These are phyloP conservation scores for Aquilaria agallochum DNA, from an alignment of 441 rosid species.

Conservation along the genomic window DNA sequence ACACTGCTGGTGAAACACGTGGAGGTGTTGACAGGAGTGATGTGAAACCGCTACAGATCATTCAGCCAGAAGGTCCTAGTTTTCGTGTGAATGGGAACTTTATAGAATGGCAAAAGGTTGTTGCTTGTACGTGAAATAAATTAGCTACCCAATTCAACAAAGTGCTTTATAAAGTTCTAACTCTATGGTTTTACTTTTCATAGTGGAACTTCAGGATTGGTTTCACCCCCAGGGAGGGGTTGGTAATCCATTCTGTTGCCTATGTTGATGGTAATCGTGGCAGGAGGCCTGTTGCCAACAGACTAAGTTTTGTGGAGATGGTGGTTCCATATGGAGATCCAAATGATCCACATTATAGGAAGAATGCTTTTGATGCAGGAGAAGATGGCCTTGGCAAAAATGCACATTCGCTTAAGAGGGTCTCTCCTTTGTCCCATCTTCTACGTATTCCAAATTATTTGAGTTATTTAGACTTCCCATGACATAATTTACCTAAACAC, in stretches of 20 bases:
- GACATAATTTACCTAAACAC: neutral
- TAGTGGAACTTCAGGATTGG: slow-evolving; percentile 52
- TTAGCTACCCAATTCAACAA: too few relatives aligned
- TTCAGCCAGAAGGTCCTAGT: slow-evolving; percentile 51
- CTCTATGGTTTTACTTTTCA: slow-evolving; percentile 10
- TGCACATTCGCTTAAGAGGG: slow-evolving; percentile 50
- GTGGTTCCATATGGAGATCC: slow-evolving; percentile 57
- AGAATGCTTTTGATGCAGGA: slow-evolving; percentile 53
- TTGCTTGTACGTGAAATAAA: slow-evolving; percentile 3
- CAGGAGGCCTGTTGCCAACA: slow-evolving; percentile 45
- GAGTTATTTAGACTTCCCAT: neutral
- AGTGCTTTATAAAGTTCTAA: neutral
- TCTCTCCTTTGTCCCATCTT: neutral
- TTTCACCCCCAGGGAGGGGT: slow-evolving; percentile 50
- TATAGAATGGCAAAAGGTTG: slow-evolving; percentile 48
- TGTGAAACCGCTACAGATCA: slow-evolving; percentile 41
- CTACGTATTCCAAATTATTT: too few relatives aligned
- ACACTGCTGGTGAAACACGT: slow-evolving; percentile 43
- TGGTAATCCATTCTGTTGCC: slow-evolving; percentile 39
- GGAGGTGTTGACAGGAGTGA: slow-evolving; percentile 50
- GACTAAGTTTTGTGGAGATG: slow-evolving; percentile 54
- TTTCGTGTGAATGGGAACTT: slow-evolving; percentile 42
- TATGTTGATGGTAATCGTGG: slow-evolving; percentile 48
- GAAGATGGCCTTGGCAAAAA: slow-evolving; percentile 54
- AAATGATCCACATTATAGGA: slow-evolving; percentile 48